These are phyloP conservation scores for Penicillium sp. DNA, from an alignment of 2,329 filamentous ascomycete genomes.

Conservation along the genomic window DNA sequence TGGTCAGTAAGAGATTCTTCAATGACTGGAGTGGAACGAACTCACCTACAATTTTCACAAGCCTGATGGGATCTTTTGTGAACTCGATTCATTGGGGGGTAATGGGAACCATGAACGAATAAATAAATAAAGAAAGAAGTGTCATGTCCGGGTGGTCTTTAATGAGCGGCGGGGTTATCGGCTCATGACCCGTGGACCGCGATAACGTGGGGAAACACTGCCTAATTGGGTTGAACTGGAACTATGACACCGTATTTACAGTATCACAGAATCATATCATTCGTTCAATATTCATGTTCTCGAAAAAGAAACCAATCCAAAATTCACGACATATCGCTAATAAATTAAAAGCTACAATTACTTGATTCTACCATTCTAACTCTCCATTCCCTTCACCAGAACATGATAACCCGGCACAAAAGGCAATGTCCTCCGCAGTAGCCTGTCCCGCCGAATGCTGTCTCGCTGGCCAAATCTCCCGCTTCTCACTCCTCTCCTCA, in stretches of 20 bases:
- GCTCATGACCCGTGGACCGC: conserved; percentile 8
- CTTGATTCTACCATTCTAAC: conserved; percentile 14
- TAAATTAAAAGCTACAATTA: not conserved
- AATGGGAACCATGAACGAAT: not conserved
- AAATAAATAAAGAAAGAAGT: not conserved
- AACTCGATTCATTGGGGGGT: conserved; percentile 15
- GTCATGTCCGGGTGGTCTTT: not conserved
- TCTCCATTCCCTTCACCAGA: conserved; percentile 7
- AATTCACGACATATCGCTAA: not conserved
- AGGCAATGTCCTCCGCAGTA: conserved; percentile 30
- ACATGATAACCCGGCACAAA: conserved; percentile 27
- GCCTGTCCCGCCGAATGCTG: conserved; percentile 25
- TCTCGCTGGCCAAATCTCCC: conserved; percentile 56
- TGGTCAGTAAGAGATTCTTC: not conserved
- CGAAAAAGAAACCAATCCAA: not conserved
- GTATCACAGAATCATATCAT: not conserved
- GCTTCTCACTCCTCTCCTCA: conserved; percentile 45
- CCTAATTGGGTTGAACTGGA: not conserved
- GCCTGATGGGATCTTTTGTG: conserved; percentile 19
- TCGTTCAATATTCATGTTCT: not conserved
- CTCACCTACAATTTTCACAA: conserved; percentile 21
- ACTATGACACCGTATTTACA: not conserved
- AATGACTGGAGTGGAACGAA: conserved; percentile 34
- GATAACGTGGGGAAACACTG: conserved; percentile 3
- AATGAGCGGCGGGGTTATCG: conserved; percentile 15